Conservation (phyloP, 2,329 filamentous ascomycete species). For the Penicillium sp. region DNA sequence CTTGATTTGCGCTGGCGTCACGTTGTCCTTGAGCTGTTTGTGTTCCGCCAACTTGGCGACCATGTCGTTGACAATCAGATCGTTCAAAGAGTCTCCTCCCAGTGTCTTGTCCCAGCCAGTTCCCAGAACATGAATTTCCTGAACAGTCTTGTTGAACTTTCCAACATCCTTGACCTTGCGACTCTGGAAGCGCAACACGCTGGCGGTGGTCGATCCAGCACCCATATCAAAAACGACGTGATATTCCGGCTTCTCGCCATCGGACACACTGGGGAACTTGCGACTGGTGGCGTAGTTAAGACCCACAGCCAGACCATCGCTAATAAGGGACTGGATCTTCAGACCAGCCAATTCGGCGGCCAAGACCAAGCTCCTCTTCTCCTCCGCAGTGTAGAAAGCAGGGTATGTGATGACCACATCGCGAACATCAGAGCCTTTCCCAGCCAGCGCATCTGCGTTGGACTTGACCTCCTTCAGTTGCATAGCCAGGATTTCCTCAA, state of each 20-base stretch:
- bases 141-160: slow-evolving; percentile 93
- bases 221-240: slow-evolving; percentile 98
- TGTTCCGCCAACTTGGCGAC: slow-evolving; percentile 74
- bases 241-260: slow-evolving; percentile 83
- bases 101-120: slow-evolving; percentile 86
- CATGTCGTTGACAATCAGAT: slow-evolving; percentile 87
- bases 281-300: slow-evolving; percentile 92
- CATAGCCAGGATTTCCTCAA: slow-evolving; percentile 96
- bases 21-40: slow-evolving; percentile 51
- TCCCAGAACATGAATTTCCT: slow-evolving; percentile 89
- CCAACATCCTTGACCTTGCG: slow-evolving; percentile 87
- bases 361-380: slow-evolving; percentile 81
- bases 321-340: slow-evolving; percentile 80
- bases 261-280: slow-evolving; percentile 80
- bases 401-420: slow-evolving; percentile 89
- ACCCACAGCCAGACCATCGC: slow-evolving; percentile 87
- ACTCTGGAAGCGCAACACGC: slow-evolving; percentile 85
- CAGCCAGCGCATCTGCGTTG: slow-evolving; percentile 83
- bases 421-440: slow-evolving; percentile 70
- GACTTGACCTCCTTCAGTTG: slow-evolving; percentile 86
- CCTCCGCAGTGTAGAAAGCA: slow-evolving; percentile 84
- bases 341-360: slow-evolving; percentile 87
- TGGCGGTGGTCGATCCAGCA: slow-evolving; percentile 89
- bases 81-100: slow-evolving; percentile 86
- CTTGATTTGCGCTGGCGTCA: slow-evolving; percentile 51